phyloP scores from a whole-genome alignment of 2,329 filamentous ascomycete genomes.

The Grosmannia huntii region DNA sequence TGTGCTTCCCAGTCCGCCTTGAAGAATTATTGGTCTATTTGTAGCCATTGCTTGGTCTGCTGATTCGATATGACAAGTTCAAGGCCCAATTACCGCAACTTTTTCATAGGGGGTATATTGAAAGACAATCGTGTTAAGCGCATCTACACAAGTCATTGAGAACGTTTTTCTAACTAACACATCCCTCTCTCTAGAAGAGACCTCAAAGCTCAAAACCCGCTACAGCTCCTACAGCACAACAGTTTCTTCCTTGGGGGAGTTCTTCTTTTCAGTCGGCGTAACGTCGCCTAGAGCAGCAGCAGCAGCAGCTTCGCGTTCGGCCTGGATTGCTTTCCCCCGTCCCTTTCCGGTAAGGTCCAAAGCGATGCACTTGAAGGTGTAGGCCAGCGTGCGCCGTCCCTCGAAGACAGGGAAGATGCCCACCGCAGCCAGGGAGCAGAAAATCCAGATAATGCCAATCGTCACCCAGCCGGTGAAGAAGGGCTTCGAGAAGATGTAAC shows the following conservation, averaged over 20 bases:
- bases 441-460: constrained; percentile 69
- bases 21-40: neutral
- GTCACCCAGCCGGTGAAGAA: constrained; percentile 78
- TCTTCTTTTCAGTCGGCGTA: constrained; percentile 12
- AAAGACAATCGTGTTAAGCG: neutral
- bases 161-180: neutral
- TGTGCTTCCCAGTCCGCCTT: no score
- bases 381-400: constrained; percentile 52
- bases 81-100: neutral
- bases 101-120: neutral
- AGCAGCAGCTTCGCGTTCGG: neutral
- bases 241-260: neutral
- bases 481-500: constrained; percentile 68
- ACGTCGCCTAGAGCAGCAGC: constrained; percentile 7
- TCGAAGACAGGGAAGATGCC: constrained; percentile 75
- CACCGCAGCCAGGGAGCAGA: constrained; percentile 58
- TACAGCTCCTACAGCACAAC: neutral
- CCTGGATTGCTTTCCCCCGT: constrained; percentile 12
- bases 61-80: neutral
- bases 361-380: constrained; percentile 48
- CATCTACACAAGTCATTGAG: neutral
- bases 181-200: neutral
- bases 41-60: neutral
- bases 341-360: constrained; percentile 41
- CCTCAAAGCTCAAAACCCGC: no score